Evolutionary conservation across 2,329 filamentous ascomycete genomes (phyloP).

Genomic region (Diaporthe nobilis): DNA sequence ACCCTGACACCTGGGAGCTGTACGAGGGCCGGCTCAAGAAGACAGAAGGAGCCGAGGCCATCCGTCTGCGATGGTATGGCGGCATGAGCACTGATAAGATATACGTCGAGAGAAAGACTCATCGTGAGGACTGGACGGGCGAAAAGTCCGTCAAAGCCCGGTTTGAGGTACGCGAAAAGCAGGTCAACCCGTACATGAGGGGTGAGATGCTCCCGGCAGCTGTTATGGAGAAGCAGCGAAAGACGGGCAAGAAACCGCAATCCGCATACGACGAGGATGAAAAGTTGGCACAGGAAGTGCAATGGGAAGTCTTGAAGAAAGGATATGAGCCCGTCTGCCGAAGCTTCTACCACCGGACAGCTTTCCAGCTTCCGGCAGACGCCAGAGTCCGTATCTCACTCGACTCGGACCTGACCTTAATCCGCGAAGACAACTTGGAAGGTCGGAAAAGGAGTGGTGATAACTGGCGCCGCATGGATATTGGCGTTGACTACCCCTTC

Average conservation of each 20-base stretch:
- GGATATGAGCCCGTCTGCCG: constrained; percentile 90
- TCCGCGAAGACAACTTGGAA: constrained; percentile 94
- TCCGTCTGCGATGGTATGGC: constrained; percentile 96
- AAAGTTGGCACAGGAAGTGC: constrained; percentile 89
- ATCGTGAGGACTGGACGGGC: constrained; percentile 98
- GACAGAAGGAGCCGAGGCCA: constrained; percentile 96
- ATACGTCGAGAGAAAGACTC: constrained; percentile 97
- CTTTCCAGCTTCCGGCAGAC: constrained; percentile 96
- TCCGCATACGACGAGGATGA: constrained; percentile 94
- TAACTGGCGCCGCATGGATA: constrained; percentile 98
- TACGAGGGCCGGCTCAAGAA: constrained; percentile 97
- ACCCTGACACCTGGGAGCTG: constrained; percentile 91
- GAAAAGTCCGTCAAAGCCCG: constrained; percentile 99
- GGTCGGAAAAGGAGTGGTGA: constrained; percentile 81
- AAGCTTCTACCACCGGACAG: constrained; percentile 98
- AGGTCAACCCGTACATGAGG: constrained; percentile 90
- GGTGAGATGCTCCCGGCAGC: constrained; percentile 88
- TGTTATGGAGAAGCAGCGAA: constrained; percentile 96
- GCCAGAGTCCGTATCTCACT: constrained; percentile 96
- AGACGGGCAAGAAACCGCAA: constrained; percentile 93
- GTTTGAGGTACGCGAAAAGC: constrained; percentile 96
- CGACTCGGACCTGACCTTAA: constrained; percentile 95
- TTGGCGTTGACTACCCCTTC: constrained; percentile 96
- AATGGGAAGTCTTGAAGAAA: constrained; percentile 91
- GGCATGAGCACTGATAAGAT: constrained; percentile 96